Base-by-base conservation (phyloP, 2,329 filamentous ascomycete genomes). In the Clonostachys rosea region DNA sequence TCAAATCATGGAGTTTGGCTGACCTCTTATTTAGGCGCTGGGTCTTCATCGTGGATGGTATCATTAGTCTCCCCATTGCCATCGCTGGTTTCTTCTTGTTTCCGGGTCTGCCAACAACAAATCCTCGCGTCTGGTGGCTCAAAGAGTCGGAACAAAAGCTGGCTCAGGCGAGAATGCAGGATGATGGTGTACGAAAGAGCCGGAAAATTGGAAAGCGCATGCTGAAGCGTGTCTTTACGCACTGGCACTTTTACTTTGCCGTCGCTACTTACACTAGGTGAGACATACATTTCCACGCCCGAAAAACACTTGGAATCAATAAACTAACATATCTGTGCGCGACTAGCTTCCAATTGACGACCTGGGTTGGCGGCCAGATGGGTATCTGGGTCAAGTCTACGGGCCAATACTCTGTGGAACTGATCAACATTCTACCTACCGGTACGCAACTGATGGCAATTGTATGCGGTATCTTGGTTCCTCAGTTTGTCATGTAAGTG, bases 111-210 rank as follows among this genome's bases (percentile, higher is more conserved):
- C 71, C 72, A 45, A 68, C 59, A 2, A 72, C 68, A 0, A 59
- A 54, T 2, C 70, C 71, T 1, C 52, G 54, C 33, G 65, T 64
- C 0, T 71, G 66, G 47, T 74, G 67, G 43, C 56, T 74, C 20
- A 70, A 58, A 59, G 66, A 67, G 1, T 62, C 83, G 52, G 87
- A 91, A 62, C 75, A 77, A 18, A 71, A 79, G 47, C 76, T 84
- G 36, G 83, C 88, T 50, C 73, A 78, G 12, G 76, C 85, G 42
- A 78, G 87, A 52, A 91, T 92, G 58, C 77, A 86, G 53, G 77
- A 82, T 45, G 69, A 72, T 39, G 69, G 68, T n/a, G 61, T 66
- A 42, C 60, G 58, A 42, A 67, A 66, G 3, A 50, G 56, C 2
- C 62, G 65, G 2, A 65, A 66, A 50, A 57, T 69, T 45, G 58